Evolutionary conservation across 306 rosid genomes (phyloP), one percentile per base, ranked within the genome.

Genomic region (Spatholobus suberectus): DNA sequence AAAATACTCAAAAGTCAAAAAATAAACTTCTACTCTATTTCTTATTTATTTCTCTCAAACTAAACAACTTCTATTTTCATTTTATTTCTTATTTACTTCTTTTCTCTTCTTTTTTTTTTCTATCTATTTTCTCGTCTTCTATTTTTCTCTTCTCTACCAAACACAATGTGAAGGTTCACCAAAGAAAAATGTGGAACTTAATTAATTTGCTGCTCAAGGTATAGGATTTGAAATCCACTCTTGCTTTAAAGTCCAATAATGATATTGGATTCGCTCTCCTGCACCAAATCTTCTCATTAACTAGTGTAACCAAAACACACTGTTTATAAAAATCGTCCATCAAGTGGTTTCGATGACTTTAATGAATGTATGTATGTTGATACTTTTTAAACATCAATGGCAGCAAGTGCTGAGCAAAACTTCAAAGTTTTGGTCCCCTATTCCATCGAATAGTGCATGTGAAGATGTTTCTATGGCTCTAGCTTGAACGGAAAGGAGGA

Each of bases 251-350:
- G 65, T 34, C 41, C 68, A 83, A 77, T 79, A 68, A 79, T 79
- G 55, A 38, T 41, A 24, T 24, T 70, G 54, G 77, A 77, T 83
- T 83, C 62, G 34, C 27, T 57, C 54, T 54, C 20, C 34, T 17
- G 51, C 79, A 47, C 82, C 35, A 78, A 78, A 78, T 84, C 80
- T 83, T 63, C 8, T 40, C 65, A 84, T 70, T 83, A 38, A 71
- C 70, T 70, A 80, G 61, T 0, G 40, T 40, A 71, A 70, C 75
- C 24, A 58, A 58, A 82, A 55, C 59, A 14, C 66, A 68, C 78
- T 76, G 37, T 68, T 57, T 8, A 43, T 55, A 13, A 57, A 51
- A 57, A 51, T 76, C 4, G 29, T 29, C 15, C 71, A 40, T 75
- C 77, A 54, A 75, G 49, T 68, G 17, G 71, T 51, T 70, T 65